Conservation (phyloP, 441 rosid species). For the Gossypium davidsonii region DNA sequence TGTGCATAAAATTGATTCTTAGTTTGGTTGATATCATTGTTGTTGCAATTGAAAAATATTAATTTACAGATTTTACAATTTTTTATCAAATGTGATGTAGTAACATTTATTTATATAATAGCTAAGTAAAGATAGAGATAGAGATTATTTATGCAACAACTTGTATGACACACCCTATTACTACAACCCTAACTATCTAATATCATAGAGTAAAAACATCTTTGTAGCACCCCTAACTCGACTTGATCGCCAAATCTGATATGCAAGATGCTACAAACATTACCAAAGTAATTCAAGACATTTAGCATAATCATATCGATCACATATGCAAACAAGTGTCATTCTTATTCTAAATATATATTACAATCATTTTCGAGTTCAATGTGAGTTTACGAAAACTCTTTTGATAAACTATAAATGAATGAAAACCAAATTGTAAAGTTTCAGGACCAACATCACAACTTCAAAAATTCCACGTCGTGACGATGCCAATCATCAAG, state of each 20-base stretch:
- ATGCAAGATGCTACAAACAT: not conserved
- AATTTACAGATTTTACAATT: not conserved
- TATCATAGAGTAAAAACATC: not conserved
- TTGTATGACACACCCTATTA: not conserved
- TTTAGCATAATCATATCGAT: not conserved
- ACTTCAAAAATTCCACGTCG: not conserved
- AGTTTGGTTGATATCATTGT: not conserved
- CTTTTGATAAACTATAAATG: not conserved
- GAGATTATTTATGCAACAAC: not conserved
- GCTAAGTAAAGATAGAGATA: not conserved
- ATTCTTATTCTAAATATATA: too few species aligned
- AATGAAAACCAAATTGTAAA: not conserved
- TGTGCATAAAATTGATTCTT: not conserved
- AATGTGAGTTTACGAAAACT: not conserved
- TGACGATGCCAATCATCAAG: not conserved
- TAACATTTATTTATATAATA: not conserved
- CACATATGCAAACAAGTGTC: not conserved
- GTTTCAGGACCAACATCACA: not conserved
- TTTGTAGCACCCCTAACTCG: not conserved
- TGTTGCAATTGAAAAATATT: not conserved
- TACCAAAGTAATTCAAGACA: too few species aligned
- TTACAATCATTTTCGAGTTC: not conserved
- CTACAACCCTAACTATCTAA: not conserved
- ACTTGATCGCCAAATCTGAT: not conserved
- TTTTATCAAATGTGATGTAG: not conserved